A percentile compares a stretch with the other conserved stretches of the same genome.
Conservation (phyloP, 108 stramenopile genomes). For the Epithemia pelagica region DNA sequence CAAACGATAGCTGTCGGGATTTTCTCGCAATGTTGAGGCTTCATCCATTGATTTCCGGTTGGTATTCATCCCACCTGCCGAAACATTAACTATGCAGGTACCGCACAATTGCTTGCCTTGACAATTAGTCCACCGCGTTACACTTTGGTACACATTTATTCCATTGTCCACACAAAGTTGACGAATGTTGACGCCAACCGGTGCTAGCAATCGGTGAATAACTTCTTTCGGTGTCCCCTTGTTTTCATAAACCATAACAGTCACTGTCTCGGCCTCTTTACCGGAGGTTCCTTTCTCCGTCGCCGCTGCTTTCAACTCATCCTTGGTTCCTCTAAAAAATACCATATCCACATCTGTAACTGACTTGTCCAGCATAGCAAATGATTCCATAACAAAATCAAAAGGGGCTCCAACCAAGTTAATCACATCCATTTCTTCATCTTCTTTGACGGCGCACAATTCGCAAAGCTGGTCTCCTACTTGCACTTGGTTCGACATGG, state of each 20-base stretch:
- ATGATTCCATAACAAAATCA: constrained; percentile 80
- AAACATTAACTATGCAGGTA: constrained; percentile 89
- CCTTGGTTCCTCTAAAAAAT: constrained; percentile 85
- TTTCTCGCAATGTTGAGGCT: constrained; percentile 79
- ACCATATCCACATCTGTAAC: constrained; percentile 71
- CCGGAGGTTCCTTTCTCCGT: constrained; percentile 7
- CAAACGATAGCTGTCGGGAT: constrained; percentile 84
- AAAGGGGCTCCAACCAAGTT: constrained; percentile 72
- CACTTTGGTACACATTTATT: constrained; percentile 90
- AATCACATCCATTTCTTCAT: constrained; percentile 12
- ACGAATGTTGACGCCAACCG: constrained; percentile 69
- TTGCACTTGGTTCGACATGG: constrained; percentile 48
- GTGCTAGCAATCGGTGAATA: constrained; percentile 32
- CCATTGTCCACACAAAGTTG: constrained; percentile 81
- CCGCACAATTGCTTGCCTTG: constrained; percentile 96
- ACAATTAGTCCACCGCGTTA: constrained; percentile 94
- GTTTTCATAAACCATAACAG: constrained; percentile 75
- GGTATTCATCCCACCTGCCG: constrained; percentile 57
- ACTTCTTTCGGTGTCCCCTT: constrained; percentile 55
- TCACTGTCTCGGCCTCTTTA: constrained; percentile 37
- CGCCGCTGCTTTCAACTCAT: constrained; percentile 68
- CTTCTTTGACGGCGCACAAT: constrained; percentile 35
- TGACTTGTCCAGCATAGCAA: constrained; percentile 60
- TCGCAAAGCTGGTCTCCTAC: constrained; percentile 84
- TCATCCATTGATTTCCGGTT: constrained; percentile 90